Evolutionary conservation across 1,284 basidiomycete species (phyloP), one percentile per base, ranked within the genome.

Genomic region (Trichosporon ovoides): DNA sequence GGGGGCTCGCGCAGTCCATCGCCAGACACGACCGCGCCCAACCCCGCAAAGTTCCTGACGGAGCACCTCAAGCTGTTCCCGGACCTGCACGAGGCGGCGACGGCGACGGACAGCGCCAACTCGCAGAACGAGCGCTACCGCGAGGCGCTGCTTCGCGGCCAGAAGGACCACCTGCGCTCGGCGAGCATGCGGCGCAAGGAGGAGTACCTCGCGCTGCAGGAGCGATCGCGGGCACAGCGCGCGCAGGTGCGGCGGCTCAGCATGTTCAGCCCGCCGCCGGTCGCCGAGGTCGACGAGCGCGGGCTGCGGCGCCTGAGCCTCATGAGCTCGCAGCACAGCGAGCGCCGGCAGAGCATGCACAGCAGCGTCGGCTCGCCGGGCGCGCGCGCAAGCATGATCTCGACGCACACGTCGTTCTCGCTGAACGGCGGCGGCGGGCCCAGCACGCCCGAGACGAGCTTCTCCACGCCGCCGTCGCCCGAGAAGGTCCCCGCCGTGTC

Each of bases 221-320:
- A 48, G 43, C 43, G 43, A 1, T 28, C 43, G 3, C 43, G 43
- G 12, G 22, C 24, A 22, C 37, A 38, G 37, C 43, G 20, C 40
- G 40, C 40, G 6, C 40, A 46, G 22, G 43, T 22, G 6, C 24
- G 28, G 43, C 43, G 43, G 5, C 13, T 16, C 2, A 48, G 43
- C 24, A 48, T 48, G 43, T 48, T 48, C 43, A 31, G 16, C 16
- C 43, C 43, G 3, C 43, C 43, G 43, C 43, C 43, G 2, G 43
- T 48, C 24, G 28, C 43, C 43, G 43, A 48, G 43, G 43, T 48
- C 43, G 43, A 48, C 43, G 43, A 48, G 43, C 43, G 43, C 43
- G 43, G 43, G 14, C 43, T 48, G 14, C 43, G 43, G 3, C 43
- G 43, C 22, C 43, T 48, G 22, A 48, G 43, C 22, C 43, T 48